phyloP scores from a whole-genome alignment of 2,329 filamentous ascomycete species.

The Colletotrichum filicis region DNA sequence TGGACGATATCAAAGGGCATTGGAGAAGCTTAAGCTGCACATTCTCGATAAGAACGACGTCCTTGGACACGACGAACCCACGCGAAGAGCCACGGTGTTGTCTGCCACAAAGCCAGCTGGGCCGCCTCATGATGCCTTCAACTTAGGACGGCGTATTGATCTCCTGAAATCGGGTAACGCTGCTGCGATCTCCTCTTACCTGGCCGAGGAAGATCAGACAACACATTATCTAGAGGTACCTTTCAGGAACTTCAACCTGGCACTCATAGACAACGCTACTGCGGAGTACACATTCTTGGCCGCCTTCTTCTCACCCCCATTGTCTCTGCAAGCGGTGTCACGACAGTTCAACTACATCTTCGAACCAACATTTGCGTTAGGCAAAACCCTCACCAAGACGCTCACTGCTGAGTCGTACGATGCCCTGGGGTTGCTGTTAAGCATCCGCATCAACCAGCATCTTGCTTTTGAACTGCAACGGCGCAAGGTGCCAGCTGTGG shows the following conservation, averaged over 20 bases:
- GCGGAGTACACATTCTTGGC: conserved; percentile 96
- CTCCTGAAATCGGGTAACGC: conserved; percentile 79
- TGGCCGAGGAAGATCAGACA: conserved; percentile 89
- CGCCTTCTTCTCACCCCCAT: conserved; percentile 84
- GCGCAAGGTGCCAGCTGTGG: conserved; percentile 87
- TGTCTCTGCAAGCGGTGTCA: conserved; percentile 81
- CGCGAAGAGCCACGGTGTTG: conserved; percentile 71
- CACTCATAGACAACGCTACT: conserved; percentile 91
- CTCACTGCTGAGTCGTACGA: conserved; percentile 84
- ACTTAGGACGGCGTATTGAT: conserved; percentile 86
- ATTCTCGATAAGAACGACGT: conserved; percentile 84
- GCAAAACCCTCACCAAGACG: conserved; percentile 78
- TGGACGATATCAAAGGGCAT: conserved; percentile 82
- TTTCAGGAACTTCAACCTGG: conserved; percentile 95
- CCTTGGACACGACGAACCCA: conserved; percentile 80
- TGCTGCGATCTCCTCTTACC: conserved; percentile 83
- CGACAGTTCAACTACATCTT: conserved; percentile 90
- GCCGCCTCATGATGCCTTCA: conserved; percentile 86
- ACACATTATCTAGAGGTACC: conserved; percentile 90
- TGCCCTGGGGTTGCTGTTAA: conserved; percentile 87
- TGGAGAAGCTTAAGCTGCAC: conserved; percentile 88
- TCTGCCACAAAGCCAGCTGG: conserved; percentile 62
- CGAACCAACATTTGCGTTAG: conserved; percentile 87
- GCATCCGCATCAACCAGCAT: conserved; percentile 92
- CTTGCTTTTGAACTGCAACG: conserved; percentile 94